These are phyloP conservation scores for Phialemonium atrogriseum DNA, from an alignment of 2,329 filamentous ascomycete species.

Conservation along the genomic window DNA sequence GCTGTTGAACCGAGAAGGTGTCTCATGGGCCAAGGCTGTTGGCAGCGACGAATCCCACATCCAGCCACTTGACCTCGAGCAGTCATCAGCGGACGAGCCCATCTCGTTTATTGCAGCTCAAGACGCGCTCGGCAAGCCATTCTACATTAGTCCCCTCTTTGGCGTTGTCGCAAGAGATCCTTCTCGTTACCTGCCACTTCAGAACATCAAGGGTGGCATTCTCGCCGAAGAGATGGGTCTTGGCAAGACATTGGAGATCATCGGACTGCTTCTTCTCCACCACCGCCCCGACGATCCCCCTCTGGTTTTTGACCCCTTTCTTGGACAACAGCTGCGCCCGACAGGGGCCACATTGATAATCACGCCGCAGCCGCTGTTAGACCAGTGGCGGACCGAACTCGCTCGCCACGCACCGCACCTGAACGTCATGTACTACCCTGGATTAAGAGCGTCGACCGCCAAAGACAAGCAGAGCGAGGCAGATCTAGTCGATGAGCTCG, in stretches of 20 bases:
- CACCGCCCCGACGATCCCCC: slow-evolving; percentile 23
- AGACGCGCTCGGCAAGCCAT: slow-evolving; percentile 35
- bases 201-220: slow-evolving; percentile 52
- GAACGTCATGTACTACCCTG: slow-evolving; percentile 47
- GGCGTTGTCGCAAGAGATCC: slow-evolving; percentile 47
- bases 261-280: slow-evolving; percentile 62
- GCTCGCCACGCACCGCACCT: slow-evolving; percentile 48
- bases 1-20: slow-evolving; percentile 60
- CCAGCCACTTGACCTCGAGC: slow-evolving; percentile 11
- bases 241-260: slow-evolving; percentile 71
- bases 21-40: slow-evolving; percentile 31
- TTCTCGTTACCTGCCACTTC: slow-evolving; percentile 30
- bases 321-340: slow-evolving; percentile 33
- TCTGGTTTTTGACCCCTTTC: slow-evolving; percentile 27
- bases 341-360: slow-evolving; percentile 55
- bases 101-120: slow-evolving; percentile 33
- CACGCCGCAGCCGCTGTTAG: slow-evolving; percentile 44
- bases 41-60: slow-evolving; percentile 13
- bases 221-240: slow-evolving; percentile 78
- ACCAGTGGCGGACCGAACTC: slow-evolving; percentile 57
- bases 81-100: slow-evolving; percentile 20
- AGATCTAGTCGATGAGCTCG: slow-evolving; percentile 34
- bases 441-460: slow-evolving; percentile 24
- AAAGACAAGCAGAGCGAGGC: slow-evolving; percentile 29
- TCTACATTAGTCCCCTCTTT: slow-evolving; percentile 48